Percentiles rank a stretch among this genome's conserved stretches.
phyloP scores from a whole-genome alignment of 495 filamentous ascomycete species.

The Xylaria scruposa region DNA sequence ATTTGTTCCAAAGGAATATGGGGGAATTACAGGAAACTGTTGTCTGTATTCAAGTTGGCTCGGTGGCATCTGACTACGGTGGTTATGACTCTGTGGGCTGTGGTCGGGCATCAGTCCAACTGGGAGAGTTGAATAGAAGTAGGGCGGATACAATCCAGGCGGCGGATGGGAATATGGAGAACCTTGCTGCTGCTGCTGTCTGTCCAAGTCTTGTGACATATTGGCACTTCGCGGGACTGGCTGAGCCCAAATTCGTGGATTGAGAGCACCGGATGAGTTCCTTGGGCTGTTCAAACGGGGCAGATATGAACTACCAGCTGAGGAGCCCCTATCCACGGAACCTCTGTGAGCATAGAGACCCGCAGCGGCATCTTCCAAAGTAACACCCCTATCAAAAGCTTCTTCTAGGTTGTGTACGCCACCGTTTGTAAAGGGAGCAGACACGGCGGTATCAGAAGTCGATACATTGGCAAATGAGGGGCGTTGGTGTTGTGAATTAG shows the following conservation, averaged over 20 bases:
- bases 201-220: conserved; percentile 41
- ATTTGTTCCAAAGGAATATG: background rate
- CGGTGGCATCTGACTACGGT: background rate
- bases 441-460: conserved; percentile 15
- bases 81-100: conserved; percentile 37
- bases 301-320: conserved; percentile 61
- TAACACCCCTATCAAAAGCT: conserved; percentile 24
- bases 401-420: conserved; percentile 30
- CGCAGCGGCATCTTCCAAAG: conserved; percentile 29
- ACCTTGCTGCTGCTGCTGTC: conserved; percentile 31
- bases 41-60: background rate
- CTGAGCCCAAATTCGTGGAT: conserved; percentile 47
- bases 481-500: conserved; percentile 29
- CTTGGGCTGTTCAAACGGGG: conserved; percentile 63
- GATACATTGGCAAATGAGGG: conserved; percentile 34
- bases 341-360: conserved; percentile 24
- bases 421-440: conserved; percentile 12
- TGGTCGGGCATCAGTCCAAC: conserved; percentile 42
- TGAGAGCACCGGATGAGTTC: conserved; percentile 59
- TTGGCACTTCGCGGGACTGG: conserved; percentile 46
- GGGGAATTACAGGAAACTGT: background rate
- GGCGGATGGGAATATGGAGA: conserved; percentile 42
- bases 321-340: conserved; percentile 49
- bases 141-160: conserved; percentile 30
- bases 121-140: conserved; percentile 30